These are phyloP conservation scores for Ulvella scutata DNA, from an alignment of 139 green algal species.

Conservation along the genomic window DNA sequence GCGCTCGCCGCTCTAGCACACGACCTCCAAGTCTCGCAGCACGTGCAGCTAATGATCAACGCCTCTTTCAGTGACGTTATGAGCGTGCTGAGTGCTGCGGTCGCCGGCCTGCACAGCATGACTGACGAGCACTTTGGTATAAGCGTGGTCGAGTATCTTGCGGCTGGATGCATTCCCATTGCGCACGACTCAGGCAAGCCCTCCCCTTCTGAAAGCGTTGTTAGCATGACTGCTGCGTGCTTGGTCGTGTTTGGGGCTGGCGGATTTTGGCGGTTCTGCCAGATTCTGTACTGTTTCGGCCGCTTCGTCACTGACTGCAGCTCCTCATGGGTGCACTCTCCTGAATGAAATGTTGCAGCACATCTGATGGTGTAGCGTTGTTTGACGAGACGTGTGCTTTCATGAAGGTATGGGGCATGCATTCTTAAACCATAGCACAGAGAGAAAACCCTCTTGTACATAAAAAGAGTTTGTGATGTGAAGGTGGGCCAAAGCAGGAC, in stretches of 20 bases:
- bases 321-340: no score
- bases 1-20: constrained; percentile 22
- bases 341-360: no score
- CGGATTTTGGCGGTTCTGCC: no score
- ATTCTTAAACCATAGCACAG: constrained; percentile 3
- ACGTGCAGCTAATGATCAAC: constrained; percentile 51
- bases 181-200: constrained; percentile 61
- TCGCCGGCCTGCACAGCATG: constrained; percentile 92
- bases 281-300: no score
- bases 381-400: no score
- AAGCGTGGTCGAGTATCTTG: constrained; percentile 96
- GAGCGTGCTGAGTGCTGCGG: constrained; percentile 54
- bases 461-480: neutral
- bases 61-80: constrained; percentile 48
- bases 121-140: constrained; percentile 98
- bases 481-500: constrained; percentile 35
- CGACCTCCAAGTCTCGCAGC: constrained; percentile 18
- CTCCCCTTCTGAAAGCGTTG: no score
- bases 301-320: no score
- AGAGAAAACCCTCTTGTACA: neutral
- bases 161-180: constrained; percentile 74
- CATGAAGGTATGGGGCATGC: no score
- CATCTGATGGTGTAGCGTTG: no score
- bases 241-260: no score
- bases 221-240: no score